phyloP scores from a whole-genome alignment of 345 rosid species.

The Brassica napus region Da-Ae NC_063444.1:3850501-3851000 shows the following conservation, averaged over 20 bases:
- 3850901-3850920: not conserved
- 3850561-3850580: not conserved
- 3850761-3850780: not conserved
- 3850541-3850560: slow-evolving; percentile 1
- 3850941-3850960: not conserved
- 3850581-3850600: slow-evolving; percentile 20
- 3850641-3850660: not conserved
- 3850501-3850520: slow-evolving; percentile 26
- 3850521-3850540: slow-evolving; percentile 26
- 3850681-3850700: slow-evolving; percentile 31
- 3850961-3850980: slow-evolving; percentile 20
- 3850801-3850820: not conserved
- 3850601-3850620: not conserved
- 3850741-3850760: not conserved
- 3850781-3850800: slow-evolving; percentile 8
- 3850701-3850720: slow-evolving; percentile 28
- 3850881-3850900: not conserved
- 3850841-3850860: slow-evolving; percentile 23
- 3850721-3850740: slow-evolving; percentile 19
- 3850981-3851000: slow-evolving; percentile 29
- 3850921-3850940: not conserved
- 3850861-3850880: not conserved
- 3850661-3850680: not conserved
- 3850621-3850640: not conserved
- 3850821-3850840: not conserved